Percentiles rank a stretch among this genome's conserved stretches.
These are phyloP conservation scores for Fusarium continuum DNA, from an alignment of 2,329 filamentous ascomycete species.

Conservation along the genomic window DNA sequence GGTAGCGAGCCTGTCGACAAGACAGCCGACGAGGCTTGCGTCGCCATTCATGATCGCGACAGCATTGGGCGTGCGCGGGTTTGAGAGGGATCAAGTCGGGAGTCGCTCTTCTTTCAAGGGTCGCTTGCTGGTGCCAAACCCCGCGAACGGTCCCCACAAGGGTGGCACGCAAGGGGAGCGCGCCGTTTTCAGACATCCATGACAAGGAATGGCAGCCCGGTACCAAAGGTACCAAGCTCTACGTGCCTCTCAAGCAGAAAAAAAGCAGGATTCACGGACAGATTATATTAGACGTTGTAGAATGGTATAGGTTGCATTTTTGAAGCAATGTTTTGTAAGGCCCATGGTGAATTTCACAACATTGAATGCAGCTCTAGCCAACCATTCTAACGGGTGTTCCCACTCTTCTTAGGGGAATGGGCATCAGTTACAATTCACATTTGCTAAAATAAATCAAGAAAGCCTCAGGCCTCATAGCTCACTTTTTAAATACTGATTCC, in stretches of 20 bases:
- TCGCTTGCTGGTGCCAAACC: slow-evolving; percentile 28
- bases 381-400: not conserved
- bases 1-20: slow-evolving; percentile 70
- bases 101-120: slow-evolving; percentile 19
- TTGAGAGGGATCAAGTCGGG: slow-evolving; percentile 24
- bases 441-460: not conserved
- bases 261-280: too few relatives aligned
- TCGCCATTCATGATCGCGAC: slow-evolving; percentile 63
- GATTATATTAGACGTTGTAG: too few relatives aligned
- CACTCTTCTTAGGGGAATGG: not conserved
- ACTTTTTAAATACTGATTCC: not conserved
- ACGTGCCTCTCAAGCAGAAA: too few relatives aligned
- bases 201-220: not conserved
- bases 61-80: slow-evolving; percentile 36
- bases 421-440: not conserved
- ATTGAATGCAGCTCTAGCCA: not conserved
- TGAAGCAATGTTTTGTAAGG: too few relatives aligned
- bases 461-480: not conserved
- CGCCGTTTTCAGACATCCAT: slow-evolving; percentile 19
- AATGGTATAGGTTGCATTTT: too few relatives aligned
- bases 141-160: slow-evolving; percentile 36
- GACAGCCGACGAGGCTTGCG: slow-evolving; percentile 66
- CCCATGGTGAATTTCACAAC: too few relatives aligned
- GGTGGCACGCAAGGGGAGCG: slow-evolving; percentile 19
- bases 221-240: too few relatives aligned